phyloP scores from a whole-genome alignment of 2,329 filamentous ascomycete genomes.

The Pseudopyrenochaeta lycopersici region DNA sequence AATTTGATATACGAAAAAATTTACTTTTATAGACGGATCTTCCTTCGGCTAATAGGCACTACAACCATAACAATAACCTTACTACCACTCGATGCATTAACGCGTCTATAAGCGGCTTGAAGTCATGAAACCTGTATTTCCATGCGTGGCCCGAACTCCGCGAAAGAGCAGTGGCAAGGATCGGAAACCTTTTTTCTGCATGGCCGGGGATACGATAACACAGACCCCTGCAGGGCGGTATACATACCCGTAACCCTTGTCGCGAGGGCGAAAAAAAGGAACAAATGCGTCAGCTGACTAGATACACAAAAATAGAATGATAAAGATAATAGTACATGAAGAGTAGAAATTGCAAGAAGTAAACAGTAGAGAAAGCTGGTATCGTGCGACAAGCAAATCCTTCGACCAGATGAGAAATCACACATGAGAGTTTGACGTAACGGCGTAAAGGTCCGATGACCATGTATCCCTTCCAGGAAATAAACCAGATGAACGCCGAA shows the following conservation, averaged over 20 bases:
- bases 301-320: background rate
- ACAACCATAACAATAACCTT: no score
- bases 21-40: no score
- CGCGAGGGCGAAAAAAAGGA: background rate
- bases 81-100: no score
- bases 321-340: background rate
- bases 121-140: no score
- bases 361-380: background rate
- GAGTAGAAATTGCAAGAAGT: background rate
- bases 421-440: background rate
- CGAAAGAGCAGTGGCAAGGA: no score
- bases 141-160: no score
- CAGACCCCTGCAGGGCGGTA: no score
- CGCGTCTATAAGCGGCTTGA: no score
- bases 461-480: background rate
- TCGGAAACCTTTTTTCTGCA: no score
- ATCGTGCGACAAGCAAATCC: constrained; percentile 1
- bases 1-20: no score
- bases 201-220: no score
- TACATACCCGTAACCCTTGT: background rate
- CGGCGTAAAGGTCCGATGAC: background rate
- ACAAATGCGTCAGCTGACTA: background rate
- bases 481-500: background rate
- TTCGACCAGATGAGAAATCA: background rate
- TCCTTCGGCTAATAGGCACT: no score